phyloP scores from a whole-genome alignment of 2,329 filamentous ascomycete genomes.

The Aspergillus sp. region DNA sequence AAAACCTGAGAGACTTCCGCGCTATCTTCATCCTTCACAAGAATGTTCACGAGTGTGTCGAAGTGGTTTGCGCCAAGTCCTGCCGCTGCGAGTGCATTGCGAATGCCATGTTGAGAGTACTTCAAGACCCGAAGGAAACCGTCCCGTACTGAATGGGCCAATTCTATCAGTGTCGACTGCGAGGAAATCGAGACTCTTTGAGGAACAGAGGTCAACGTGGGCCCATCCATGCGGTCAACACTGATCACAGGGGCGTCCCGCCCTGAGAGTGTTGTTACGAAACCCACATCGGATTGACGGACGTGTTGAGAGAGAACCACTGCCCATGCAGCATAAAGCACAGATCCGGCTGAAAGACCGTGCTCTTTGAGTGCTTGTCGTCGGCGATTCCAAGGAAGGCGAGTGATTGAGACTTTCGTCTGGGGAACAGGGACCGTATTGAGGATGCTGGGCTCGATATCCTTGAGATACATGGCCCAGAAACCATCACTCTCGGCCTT shows the following conservation, averaged over 20 bases:
- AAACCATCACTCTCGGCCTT: neutral
- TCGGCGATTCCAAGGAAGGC: neutral
- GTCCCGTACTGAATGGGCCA: neutral
- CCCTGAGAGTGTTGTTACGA: neutral
- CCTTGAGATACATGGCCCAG: constrained; percentile 2
- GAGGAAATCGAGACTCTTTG: neutral
- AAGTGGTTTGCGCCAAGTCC: neutral
- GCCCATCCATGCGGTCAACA: neutral
- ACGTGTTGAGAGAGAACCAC: neutral
- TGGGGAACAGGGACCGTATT: neutral
- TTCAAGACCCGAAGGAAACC: neutral
- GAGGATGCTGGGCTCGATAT: constrained; percentile 1
- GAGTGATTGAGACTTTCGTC: neutral
- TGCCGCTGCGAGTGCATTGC: neutral
- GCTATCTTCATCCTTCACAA: constrained; percentile 1
- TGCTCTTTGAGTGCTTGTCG: neutral
- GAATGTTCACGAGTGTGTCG: constrained; percentile 2
- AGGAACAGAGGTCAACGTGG: neutral
- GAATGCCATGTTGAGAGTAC: neutral
- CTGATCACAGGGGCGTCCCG: neutral
- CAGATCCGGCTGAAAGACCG: neutral
- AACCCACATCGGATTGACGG: neutral
- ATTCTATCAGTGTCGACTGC: neutral
- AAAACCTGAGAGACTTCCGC: neutral
- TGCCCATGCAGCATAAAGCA: constrained; percentile 4